Conservation (phyloP, 2,329 filamentous ascomycete species). For the Pseudocercospora ulei region DNA sequence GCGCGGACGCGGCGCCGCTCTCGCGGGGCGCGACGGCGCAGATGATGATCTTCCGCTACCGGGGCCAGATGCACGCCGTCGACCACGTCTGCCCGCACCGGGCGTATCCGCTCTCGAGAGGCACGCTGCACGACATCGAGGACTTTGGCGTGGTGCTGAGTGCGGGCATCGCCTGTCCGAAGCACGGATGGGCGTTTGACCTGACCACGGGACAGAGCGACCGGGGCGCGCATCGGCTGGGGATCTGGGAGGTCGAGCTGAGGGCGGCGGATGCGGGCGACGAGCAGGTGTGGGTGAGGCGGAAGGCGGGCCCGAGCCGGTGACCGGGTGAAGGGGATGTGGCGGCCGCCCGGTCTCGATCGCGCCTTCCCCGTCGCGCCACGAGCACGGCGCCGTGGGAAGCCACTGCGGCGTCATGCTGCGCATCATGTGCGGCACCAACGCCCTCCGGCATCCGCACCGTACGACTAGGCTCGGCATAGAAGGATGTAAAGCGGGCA, state of each 20-base stretch:
- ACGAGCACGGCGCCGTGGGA: no score
- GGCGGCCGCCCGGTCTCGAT: no score
- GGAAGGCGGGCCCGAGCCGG: slow-evolving; percentile 29
- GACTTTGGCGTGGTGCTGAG: slow-evolving; percentile 58
- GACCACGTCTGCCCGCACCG: slow-evolving; percentile 65
- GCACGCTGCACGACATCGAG: slow-evolving; percentile 59
- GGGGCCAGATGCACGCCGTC: slow-evolving; percentile 55
- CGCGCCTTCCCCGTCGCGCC: no score
- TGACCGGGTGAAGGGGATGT: slow-evolving; percentile 13
- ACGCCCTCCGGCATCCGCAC: no score
- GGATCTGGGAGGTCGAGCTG: slow-evolving; percentile 55
- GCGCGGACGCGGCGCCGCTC: slow-evolving; percentile 33
- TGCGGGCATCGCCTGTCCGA: slow-evolving; percentile 56
- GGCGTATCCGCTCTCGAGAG: slow-evolving; percentile 55
- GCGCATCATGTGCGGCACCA: no score
- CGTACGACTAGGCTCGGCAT: no score
- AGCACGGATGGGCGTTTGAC: slow-evolving; percentile 64
- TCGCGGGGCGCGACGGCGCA: slow-evolving; percentile 43
- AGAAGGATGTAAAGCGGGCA: no score
- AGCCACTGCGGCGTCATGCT: no score
- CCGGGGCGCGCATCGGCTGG: slow-evolving; percentile 52
- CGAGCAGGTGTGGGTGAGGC: slow-evolving; percentile 31
- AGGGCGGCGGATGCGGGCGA: slow-evolving; percentile 21
- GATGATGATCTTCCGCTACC: slow-evolving; percentile 56
- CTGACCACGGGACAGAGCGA: slow-evolving; percentile 54